Percentiles rank a stretch among this genome's conserved stretches.
These are phyloP conservation scores for Coemansia asiatica DNA, from an alignment of 192 early-diverging fungal genomes.

Conservation along the genomic window DNA sequence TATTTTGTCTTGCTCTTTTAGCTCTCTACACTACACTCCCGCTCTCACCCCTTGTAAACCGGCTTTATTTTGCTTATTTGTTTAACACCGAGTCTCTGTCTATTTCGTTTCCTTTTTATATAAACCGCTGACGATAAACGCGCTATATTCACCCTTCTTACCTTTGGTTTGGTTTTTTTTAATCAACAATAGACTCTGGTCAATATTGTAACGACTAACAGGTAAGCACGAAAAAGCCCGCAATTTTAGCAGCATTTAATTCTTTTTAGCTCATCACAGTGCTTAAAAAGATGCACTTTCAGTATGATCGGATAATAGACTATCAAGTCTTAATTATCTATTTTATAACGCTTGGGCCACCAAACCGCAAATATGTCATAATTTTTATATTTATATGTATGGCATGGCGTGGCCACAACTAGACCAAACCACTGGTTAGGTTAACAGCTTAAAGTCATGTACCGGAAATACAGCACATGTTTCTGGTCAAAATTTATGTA, in stretches of 20 bases:
- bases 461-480: too few species aligned
- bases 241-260: not conserved
- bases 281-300: not conserved
- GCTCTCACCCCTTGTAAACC: not conserved
- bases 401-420: too few species aligned
- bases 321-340: too few species aligned
- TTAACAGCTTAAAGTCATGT: too few species aligned
- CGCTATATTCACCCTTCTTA: not conserved
- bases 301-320: not conserved
- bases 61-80: not conserved
- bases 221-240: not conserved
- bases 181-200: not conserved
- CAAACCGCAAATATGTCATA: too few species aligned
- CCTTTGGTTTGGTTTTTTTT: not conserved
- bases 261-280: not conserved
- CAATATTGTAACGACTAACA: not conserved
- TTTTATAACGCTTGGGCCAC: too few species aligned
- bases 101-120: slow-evolving; percentile 1
- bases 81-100: not conserved
- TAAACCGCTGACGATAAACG: not conserved
- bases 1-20: not conserved
- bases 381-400: too few species aligned
- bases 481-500: too few species aligned
- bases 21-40: not conserved
- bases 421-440: too few species aligned